phyloP scores from a whole-genome alignment of 345 rosid genomes.

The Pugionium dolabratum region DNA sequence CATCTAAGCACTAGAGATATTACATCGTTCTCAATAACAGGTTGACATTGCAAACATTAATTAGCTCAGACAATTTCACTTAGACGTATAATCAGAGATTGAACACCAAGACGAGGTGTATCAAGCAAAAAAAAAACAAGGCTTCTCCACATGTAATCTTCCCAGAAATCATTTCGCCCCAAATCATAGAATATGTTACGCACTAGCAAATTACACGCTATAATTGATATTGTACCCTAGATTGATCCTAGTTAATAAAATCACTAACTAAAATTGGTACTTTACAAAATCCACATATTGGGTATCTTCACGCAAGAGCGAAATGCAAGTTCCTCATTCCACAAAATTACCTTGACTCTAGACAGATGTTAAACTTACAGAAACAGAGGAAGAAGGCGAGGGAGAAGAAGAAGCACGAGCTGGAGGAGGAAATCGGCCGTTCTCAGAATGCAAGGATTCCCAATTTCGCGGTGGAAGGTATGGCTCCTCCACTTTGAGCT shows the following conservation, averaged over 20 bases:
- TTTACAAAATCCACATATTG: constrained; percentile 2
- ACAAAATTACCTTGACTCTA: too few relatives aligned
- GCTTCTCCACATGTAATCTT: too few relatives aligned
- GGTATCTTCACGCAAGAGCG: constrained; percentile 10
- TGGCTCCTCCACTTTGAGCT: constrained; percentile 71
- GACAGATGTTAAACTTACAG: constrained; percentile 51
- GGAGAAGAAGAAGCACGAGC: constrained; percentile 30
- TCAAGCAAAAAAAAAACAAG: too few relatives aligned
- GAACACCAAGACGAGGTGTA: too few relatives aligned
- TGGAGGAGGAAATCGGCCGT: constrained; percentile 37
- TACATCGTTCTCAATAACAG: too few relatives aligned
- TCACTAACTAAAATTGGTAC: neutral
- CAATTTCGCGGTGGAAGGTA: constrained; percentile 80
- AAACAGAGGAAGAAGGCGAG: constrained; percentile 60
- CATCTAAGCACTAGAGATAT: too few relatives aligned
- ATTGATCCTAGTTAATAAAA: neutral
- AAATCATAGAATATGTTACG: neutral
- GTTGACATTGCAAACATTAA: too few relatives aligned
- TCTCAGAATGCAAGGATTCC: constrained; percentile 73
- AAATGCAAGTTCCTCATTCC: neutral
- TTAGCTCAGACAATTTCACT: too few relatives aligned
- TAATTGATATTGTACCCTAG: constrained; percentile 7
- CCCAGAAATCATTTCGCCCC: too few relatives aligned
- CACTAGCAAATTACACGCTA: too few relatives aligned
- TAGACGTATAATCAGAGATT: too few relatives aligned